phyloP scores from a whole-genome alignment of 257 asterid genomes.

The Solanum neorickii region DNA sequence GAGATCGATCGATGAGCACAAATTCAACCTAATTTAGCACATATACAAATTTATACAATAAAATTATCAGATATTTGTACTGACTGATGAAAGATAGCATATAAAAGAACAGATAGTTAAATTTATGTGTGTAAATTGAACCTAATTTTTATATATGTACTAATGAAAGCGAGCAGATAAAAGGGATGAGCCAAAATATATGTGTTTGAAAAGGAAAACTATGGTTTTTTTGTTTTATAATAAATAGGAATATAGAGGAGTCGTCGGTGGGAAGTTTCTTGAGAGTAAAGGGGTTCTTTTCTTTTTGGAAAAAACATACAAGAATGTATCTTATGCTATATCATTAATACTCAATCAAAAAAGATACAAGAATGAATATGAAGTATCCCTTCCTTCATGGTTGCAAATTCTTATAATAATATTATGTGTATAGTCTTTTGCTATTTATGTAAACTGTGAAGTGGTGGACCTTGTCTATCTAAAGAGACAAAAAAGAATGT shows the following conservation, averaged over 20 bases:
- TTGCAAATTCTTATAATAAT: background rate
- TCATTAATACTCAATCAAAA: background rate
- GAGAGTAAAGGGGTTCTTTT: background rate
- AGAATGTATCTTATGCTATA: background rate
- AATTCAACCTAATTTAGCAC: background rate
- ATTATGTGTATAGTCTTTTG: background rate
- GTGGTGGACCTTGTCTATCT: background rate
- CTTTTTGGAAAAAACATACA: background rate
- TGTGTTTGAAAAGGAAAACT: background rate
- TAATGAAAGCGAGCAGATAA: background rate
- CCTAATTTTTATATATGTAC: background rate
- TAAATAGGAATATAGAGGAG: background rate
- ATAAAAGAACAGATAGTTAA: background rate
- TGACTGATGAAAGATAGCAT: background rate
- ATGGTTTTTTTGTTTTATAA: background rate
- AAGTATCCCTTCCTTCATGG: background rate
- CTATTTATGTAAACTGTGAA: background rate
- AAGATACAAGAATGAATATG: background rate
- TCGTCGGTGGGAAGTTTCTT: constrained; percentile 7
- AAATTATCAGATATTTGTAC: background rate
- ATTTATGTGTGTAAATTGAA: background rate
- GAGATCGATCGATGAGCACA: background rate
- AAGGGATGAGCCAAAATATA: too few species aligned
- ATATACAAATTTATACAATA: background rate
- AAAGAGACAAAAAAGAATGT: background rate